phyloP scores from a whole-genome alignment of 441 rosid genomes.

The Syzygium syzygioides region DNA sequence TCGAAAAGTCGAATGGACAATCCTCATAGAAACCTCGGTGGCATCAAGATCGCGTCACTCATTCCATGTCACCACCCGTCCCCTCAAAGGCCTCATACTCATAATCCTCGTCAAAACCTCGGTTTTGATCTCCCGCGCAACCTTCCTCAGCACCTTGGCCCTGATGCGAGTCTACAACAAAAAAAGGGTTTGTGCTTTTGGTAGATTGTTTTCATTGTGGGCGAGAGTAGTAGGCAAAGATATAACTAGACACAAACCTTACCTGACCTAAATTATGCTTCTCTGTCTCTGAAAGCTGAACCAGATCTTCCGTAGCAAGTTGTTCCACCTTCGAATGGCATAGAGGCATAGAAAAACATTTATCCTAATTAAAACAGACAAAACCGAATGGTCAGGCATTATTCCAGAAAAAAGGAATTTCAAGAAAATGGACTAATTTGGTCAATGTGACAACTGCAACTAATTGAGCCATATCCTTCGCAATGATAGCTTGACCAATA shows the following conservation, averaged over 20 bases:
- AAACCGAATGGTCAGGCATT: not conserved
- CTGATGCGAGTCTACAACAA: too few relatives aligned
- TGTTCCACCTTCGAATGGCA: slow-evolving; percentile 81
- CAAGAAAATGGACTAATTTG: not conserved
- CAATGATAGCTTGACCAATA: not conserved
- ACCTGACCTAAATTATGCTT: slow-evolving; percentile 96
- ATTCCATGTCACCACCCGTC: too few relatives aligned
- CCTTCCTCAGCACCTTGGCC: too few relatives aligned
- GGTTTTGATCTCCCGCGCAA: too few relatives aligned
- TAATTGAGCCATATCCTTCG: not conserved
- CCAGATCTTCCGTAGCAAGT: slow-evolving; percentile 71
- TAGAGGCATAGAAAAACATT: slow-evolving; percentile 91
- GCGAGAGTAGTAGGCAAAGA: too few relatives aligned
- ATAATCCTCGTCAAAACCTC: too few relatives aligned
- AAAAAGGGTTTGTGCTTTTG: too few relatives aligned
- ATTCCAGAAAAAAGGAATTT: slow-evolving; percentile 4
- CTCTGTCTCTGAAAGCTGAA: slow-evolving; percentile 92
- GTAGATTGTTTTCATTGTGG: too few relatives aligned
- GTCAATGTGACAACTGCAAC: not conserved
- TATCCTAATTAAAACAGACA: slow-evolving; percentile 37
- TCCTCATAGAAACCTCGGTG: too few relatives aligned
- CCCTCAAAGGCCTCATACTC: too few relatives aligned
- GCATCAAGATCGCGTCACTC: too few relatives aligned
- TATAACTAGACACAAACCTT: slow-evolving; percentile 4
- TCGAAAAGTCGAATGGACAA: too few relatives aligned